A percentile compares a stretch with the other conserved stretches of the same genome.
Conservation (phyloP, 352 stramenopile species). For the Phytophthora ramorum region DNA sequence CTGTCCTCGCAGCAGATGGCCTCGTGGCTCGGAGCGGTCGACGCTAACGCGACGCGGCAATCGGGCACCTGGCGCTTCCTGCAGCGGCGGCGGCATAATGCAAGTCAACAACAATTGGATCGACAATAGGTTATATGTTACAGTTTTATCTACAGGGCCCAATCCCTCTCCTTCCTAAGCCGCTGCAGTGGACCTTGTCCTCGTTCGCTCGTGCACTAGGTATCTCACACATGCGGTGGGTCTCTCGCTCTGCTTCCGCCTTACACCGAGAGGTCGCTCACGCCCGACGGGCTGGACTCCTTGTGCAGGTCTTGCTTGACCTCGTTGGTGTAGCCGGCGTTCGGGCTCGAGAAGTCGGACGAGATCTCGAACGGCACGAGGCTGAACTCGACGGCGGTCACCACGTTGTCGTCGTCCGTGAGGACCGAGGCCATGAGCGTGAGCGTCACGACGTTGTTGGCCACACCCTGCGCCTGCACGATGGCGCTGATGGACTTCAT, state of each 20-base stretch:
- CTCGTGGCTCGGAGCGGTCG: conserved; percentile 20
- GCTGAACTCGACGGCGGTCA: conserved; percentile 66
- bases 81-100: not conserved
- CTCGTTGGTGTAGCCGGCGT: conserved; percentile 20
- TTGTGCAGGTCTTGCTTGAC: conserved; percentile 46
- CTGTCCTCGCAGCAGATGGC: conserved; percentile 36
- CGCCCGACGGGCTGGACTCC: conserved; percentile 62
- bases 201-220: conserved; percentile 24
- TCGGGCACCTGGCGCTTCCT: conserved; percentile 7
- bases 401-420: conserved; percentile 60
- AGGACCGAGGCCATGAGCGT: conserved; percentile 69
- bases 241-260: not conserved
- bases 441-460: conserved; percentile 50
- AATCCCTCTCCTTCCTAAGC: conserved; percentile 26
- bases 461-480: conserved; percentile 53
- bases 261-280: conserved; percentile 63
- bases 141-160: conserved; percentile 44
- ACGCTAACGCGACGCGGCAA: conserved; percentile 35
- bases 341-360: conserved; percentile 39
- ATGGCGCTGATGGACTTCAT: conserved; percentile 54
- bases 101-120: conserved; percentile 13
- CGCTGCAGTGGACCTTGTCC: conserved; percentile 22
- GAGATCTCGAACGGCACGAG: conserved; percentile 71
- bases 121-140: conserved; percentile 71
- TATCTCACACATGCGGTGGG: conserved; percentile 23